These are phyloP conservation scores for Neurospora tetrasperma DNA, from an alignment of 495 filamentous ascomycete genomes.

Conservation along the genomic window DNA sequence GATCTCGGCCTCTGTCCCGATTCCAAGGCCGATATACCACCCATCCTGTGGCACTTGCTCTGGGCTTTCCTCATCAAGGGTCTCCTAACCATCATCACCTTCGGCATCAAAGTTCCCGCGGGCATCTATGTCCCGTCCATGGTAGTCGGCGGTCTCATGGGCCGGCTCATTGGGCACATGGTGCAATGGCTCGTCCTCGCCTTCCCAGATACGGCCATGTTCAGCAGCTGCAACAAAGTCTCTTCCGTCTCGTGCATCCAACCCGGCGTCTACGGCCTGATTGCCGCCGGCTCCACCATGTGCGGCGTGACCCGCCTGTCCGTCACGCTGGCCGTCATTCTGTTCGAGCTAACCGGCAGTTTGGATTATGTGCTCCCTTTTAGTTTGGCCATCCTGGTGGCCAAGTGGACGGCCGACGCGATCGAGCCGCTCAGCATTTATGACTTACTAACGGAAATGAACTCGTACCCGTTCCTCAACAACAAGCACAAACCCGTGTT, in stretches of 20 bases:
- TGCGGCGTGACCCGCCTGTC: slow-evolving; percentile 92
- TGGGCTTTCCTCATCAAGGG: slow-evolving; percentile 84
- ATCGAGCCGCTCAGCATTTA: slow-evolving; percentile 94
- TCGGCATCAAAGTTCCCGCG: slow-evolving; percentile 90
- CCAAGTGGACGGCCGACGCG: slow-evolving; percentile 97
- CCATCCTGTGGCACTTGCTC: slow-evolving; percentile 56
- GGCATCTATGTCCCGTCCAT: slow-evolving; percentile 98
- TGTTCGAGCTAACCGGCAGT: slow-evolving; percentile 92
- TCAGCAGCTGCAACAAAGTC: slow-evolving; percentile 58
- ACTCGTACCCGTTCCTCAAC: slow-evolving; percentile 90
- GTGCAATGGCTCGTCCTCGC: slow-evolving; percentile 74
- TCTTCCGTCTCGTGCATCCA: slow-evolving; percentile 76
- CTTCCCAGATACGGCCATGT: slow-evolving; percentile 61
- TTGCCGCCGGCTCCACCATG: slow-evolving; percentile 95
- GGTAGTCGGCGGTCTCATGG: slow-evolving; percentile 92
- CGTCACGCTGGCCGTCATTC: slow-evolving; percentile 87
- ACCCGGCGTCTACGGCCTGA: slow-evolving; percentile 89
- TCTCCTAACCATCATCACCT: slow-evolving; percentile 75
- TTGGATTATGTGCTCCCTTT: slow-evolving; percentile 93
- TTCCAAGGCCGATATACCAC: slow-evolving; percentile 60
- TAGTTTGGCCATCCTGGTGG: slow-evolving; percentile 80
- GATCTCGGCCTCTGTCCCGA: slow-evolving; percentile 67
- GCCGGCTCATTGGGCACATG: slow-evolving; percentile 75
- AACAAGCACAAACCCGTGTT: slow-evolving; percentile 87
- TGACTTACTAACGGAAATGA: slow-evolving; percentile 90